Percentiles rank a stretch among this genome's conserved stretches.
Evolutionary conservation across 129 eudicot species (phyloP).

Genomic region (Flaveria trinervia): DNA sequence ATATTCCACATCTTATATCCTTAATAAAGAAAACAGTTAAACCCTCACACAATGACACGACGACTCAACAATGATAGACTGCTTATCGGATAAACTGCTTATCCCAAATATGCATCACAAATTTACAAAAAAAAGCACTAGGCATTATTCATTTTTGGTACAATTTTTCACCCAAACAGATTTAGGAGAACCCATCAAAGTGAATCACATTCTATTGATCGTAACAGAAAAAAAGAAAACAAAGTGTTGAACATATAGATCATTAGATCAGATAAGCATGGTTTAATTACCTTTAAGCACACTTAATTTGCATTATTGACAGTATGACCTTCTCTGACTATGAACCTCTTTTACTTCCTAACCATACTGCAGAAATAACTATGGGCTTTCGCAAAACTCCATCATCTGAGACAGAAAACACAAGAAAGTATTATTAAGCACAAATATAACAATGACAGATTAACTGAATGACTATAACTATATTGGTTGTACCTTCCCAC

Average conservation of each 20-base stretch:
- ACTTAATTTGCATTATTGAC: constrained; percentile 31
- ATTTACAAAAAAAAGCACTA: background rate
- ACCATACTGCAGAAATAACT: constrained; percentile 25
- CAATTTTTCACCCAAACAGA: background rate
- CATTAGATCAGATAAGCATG: constrained; percentile 24
- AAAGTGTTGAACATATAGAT: constrained; percentile 5
- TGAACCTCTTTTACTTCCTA: constrained; percentile 23
- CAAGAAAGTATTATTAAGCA: background rate
- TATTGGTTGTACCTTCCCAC: constrained; percentile 48
- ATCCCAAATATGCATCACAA: background rate
- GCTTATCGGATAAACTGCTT: no score
- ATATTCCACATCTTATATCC: no score
- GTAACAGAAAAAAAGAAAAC: constrained; percentile 20
- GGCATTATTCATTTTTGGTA: background rate
- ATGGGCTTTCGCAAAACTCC: constrained; percentile 44
- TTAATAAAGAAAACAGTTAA: no score
- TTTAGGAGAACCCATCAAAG: background rate
- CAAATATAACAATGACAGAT: background rate
- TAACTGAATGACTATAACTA: background rate
- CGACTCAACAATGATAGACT: no score
- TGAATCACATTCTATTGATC: constrained; percentile 11
- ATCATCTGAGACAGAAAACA: constrained; percentile 25
- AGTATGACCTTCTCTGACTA: constrained; percentile 3
- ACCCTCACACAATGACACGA: no score
- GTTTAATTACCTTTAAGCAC: constrained; percentile 25